phyloP scores from a whole-genome alignment of 352 stramenopile genomes.

The Pythium myriotylum region DNA sequence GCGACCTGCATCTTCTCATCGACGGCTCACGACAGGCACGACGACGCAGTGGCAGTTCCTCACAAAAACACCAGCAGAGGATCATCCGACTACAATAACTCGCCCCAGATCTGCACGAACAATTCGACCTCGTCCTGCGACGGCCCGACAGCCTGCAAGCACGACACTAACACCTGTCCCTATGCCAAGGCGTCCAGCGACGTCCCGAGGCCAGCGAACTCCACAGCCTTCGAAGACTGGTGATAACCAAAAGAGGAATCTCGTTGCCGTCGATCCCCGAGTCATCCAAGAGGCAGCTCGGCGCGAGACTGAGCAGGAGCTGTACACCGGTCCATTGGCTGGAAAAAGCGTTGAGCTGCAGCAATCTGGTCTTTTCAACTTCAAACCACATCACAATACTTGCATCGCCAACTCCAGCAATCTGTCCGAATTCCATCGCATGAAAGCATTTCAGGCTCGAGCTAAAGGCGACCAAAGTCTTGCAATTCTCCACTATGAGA shows the following conservation, averaged over 20 bases:
- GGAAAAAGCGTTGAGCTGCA: slow-evolving; percentile 53
- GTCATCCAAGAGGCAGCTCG: slow-evolving; percentile 47
- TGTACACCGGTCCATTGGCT: slow-evolving; percentile 48
- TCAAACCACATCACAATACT: slow-evolving; percentile 22
- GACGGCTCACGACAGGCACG: slow-evolving; percentile 13
- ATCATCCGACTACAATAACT: not conserved
- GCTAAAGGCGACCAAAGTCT: slow-evolving; percentile 45
- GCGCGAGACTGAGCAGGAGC: slow-evolving; percentile 43
- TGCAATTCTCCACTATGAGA: slow-evolving; percentile 46
- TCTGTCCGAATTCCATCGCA: slow-evolving; percentile 38
- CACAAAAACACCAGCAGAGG: slow-evolving; percentile 7
- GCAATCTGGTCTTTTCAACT: slow-evolving; percentile 4
- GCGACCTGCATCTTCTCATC: slow-evolving; percentile 10
- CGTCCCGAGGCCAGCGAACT: slow-evolving; percentile 12
- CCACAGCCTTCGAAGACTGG: not conserved
- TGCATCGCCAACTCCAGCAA: slow-evolving; percentile 42
- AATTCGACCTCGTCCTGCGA: slow-evolving; percentile 14
- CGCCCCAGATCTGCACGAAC: slow-evolving; percentile 1
- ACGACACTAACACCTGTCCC: not conserved
- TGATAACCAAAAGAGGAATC: not conserved
- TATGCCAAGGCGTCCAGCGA: slow-evolving; percentile 13
- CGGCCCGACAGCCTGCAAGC: not conserved
- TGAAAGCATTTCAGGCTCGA: slow-evolving; percentile 49
- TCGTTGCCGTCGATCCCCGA: slow-evolving; percentile 15
- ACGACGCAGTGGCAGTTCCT: slow-evolving; percentile 31